phyloP scores from a whole-genome alignment of 2,329 filamentous ascomycete genomes.

The Grosmannia serpens region DNA sequence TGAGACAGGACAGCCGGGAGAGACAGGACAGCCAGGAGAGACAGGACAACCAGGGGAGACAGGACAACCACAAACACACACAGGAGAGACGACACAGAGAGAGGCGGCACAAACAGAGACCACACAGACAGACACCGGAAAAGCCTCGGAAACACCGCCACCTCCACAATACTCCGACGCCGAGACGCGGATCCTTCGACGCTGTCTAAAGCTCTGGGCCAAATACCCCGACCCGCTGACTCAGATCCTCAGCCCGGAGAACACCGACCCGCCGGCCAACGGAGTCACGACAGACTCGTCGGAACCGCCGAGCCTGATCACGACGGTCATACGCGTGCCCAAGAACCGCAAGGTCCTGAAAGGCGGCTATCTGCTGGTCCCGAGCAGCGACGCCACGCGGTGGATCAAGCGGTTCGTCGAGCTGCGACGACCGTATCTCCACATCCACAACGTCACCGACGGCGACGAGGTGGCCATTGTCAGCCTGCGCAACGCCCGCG shows the following conservation, averaged over 20 bases:
- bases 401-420: constrained; percentile 94
- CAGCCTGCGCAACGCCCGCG: constrained; percentile 76
- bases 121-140: background rate
- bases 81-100: background rate
- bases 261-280: constrained; percentile 58
- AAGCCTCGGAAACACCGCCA: constrained; percentile 10
- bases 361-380: constrained; percentile 76
- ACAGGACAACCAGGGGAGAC: background rate
- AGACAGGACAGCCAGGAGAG: background rate
- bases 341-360: constrained; percentile 78
- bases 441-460: constrained; percentile 74
- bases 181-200: constrained; percentile 37
- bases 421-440: constrained; percentile 79
- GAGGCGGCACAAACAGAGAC: background rate
- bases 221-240: constrained; percentile 44
- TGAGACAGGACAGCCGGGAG: background rate
- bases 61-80: too few species aligned
- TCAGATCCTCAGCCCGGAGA: constrained; percentile 45
- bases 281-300: constrained; percentile 39
- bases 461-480: constrained; percentile 87
- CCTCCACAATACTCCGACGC: constrained; percentile 32
- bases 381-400: constrained; percentile 66
- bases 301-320: constrained; percentile 53
- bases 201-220: constrained; percentile 54
- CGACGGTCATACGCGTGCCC: constrained; percentile 63